These are phyloP conservation scores for Trypanosoma caninum DNA, from an alignment of 208 protist species.

Conservation along the genomic window DNA sequence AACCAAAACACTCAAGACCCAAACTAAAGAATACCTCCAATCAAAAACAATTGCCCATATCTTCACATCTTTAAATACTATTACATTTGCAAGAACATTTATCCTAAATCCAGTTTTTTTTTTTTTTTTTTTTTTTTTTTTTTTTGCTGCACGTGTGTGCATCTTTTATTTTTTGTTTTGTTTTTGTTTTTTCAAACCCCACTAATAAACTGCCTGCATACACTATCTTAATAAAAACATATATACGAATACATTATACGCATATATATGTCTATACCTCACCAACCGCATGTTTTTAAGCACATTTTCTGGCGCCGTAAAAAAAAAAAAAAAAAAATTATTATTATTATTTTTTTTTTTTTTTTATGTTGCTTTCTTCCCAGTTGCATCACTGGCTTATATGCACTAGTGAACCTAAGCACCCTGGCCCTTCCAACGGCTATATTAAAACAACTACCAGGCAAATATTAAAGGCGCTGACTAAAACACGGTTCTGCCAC, in stretches of 20 bases:
- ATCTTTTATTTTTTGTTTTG: neutral
- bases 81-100: neutral
- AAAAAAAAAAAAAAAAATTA: slow-evolving; percentile 16
- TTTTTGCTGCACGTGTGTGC: neutral
- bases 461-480: no score
- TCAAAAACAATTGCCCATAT: neutral
- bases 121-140: neutral
- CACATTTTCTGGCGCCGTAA: slow-evolving; percentile 5
- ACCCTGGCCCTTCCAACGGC: neutral
- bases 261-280: no score
- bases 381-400: neutral
- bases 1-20: neutral
- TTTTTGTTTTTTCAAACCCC: neutral
- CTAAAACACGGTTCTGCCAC: no score
- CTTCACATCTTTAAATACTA: neutral
- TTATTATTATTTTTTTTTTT: slow-evolving; percentile 5
- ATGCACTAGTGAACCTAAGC: neutral
- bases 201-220: neutral
- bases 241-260: neutral
- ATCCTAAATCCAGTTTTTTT: neutral
- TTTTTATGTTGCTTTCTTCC: neutral
- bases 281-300: no score
- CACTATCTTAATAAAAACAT: neutral
- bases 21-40: neutral
- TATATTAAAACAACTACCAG: neutral